Percentiles rank a stretch among this genome's conserved stretches.
Conservation (phyloP, 1,139 yeast genomes). For the Petasospora fabianii region DNA sequence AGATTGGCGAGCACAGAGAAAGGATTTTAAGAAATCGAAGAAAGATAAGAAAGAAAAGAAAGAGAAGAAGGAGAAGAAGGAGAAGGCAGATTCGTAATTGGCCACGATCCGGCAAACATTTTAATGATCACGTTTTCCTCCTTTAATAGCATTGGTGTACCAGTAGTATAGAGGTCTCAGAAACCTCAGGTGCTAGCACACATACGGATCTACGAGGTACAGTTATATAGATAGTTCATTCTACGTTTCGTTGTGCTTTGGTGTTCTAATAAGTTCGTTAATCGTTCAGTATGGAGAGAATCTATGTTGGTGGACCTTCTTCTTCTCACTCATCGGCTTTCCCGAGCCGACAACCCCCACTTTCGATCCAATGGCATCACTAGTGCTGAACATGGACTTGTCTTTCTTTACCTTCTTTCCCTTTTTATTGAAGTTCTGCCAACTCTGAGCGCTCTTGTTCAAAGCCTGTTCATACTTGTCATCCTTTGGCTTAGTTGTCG, state of each 20-base stretch:
- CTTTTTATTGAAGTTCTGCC: slow-evolving; percentile 31
- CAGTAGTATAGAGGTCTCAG: no score
- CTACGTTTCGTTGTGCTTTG: no score
- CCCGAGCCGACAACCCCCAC: slow-evolving; percentile 29
- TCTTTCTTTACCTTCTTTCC: slow-evolving; percentile 25
- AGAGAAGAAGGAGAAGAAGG: neutral
- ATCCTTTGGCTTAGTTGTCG: slow-evolving; percentile 7
- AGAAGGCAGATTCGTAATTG: no score
- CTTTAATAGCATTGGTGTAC: no score
- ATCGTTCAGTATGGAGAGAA: slow-evolving; percentile 10
- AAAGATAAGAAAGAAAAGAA: slow-evolving; percentile 7
- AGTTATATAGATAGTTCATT: no score
- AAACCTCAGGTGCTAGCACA: no score
- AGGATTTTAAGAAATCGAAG: slow-evolving; percentile 3
- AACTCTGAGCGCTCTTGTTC: slow-evolving; percentile 29
- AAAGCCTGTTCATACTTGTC: slow-evolving; percentile 15
- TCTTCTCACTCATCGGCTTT: slow-evolving; percentile 18
- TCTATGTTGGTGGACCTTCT: slow-evolving; percentile 4
- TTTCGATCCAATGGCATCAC: slow-evolving; percentile 26
- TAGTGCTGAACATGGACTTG: slow-evolving; percentile 28
- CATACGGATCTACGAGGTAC: no score
- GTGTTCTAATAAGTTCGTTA: no score
- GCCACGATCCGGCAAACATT: no score
- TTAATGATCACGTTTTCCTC: no score
- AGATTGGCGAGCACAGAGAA: slow-evolving; percentile 19